Evolutionary conservation across 768 basidiomycete species (phyloP).

Genomic region (Phylloporus sp.): DNA sequence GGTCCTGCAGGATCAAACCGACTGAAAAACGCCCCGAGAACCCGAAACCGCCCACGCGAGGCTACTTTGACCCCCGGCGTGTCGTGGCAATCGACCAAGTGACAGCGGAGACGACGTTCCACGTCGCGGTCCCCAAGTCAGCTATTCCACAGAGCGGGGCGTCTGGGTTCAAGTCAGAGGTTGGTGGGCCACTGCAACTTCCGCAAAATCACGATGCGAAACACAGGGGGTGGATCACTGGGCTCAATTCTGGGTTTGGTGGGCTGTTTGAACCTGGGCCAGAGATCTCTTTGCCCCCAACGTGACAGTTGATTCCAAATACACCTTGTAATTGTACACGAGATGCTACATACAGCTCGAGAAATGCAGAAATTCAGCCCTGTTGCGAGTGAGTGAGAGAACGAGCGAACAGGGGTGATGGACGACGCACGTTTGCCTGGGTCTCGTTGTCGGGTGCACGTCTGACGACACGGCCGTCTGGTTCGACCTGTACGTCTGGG

Average conservation of each 20-base stretch:
- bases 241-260: slow-evolving; percentile 14
- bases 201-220: neutral
- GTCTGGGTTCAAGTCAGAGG: slow-evolving; percentile 19
- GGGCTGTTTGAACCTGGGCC: slow-evolving; percentile 18
- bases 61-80: slow-evolving; percentile 35
- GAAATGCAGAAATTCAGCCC: too few species aligned
- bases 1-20: slow-evolving; percentile 23
- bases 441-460: slow-evolving; percentile 12
- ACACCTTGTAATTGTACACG: neutral
- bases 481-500: slow-evolving; percentile 21
- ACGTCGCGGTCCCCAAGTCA: slow-evolving; percentile 21
- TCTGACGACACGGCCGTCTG: slow-evolving; percentile 24
- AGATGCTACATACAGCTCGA: too few species aligned
- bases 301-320: too few species aligned
- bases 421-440: slow-evolving; percentile 14
- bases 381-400: neutral
- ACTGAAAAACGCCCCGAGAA: slow-evolving; percentile 25
- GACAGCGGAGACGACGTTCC: slow-evolving; percentile 23
- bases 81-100: slow-evolving; percentile 33
- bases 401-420: neutral
- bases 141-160: slow-evolving; percentile 14
- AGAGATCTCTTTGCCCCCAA: too few species aligned
- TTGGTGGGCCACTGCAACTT: slow-evolving; percentile 12
- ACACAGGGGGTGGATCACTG: slow-evolving; percentile 14
- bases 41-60: slow-evolving; percentile 15